phyloP scores from a whole-genome alignment of 2,329 filamentous ascomycete genomes.

The Claviceps africana region DNA sequence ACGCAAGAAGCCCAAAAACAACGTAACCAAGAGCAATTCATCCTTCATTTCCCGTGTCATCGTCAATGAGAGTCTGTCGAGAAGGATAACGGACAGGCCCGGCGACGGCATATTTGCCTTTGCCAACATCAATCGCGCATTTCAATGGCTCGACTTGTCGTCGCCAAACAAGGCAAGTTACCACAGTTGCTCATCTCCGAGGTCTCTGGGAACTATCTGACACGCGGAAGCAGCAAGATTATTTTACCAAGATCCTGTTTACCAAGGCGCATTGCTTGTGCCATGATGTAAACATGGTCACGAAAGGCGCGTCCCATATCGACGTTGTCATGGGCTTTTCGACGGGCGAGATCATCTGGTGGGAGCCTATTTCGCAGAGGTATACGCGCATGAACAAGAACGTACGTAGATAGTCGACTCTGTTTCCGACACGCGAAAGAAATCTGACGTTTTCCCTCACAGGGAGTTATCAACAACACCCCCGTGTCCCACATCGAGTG shows the following conservation, averaged over 20 bases:
- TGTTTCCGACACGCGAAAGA: background rate
- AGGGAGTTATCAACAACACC: constrained; percentile 77
- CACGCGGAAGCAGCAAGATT: constrained; percentile 51
- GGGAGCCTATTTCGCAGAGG: constrained; percentile 90
- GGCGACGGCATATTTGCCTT: constrained; percentile 77
- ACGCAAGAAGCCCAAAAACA: constrained; percentile 89
- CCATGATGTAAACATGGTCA: constrained; percentile 78
- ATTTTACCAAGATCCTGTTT: constrained; percentile 89
- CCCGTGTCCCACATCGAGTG: constrained; percentile 80
- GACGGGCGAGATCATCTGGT: constrained; percentile 95
- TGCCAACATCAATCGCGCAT: constrained; percentile 87
- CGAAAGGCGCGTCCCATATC: constrained; percentile 65
- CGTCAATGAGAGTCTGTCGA: constrained; percentile 66
- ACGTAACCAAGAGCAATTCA: constrained; percentile 95
- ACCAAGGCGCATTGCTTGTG: constrained; percentile 92
- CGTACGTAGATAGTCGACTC: constrained; percentile 27
- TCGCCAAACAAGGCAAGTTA: constrained; percentile 50
- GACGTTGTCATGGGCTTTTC: constrained; percentile 94
- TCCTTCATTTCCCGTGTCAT: constrained; percentile 97
- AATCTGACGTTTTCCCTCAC: background rate
- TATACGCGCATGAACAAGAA: constrained; percentile 97
- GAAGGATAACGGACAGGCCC: constrained; percentile 65
- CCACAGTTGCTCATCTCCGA: background rate
- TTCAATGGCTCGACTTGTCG: constrained; percentile 89
- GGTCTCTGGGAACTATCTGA: constrained; percentile 11